A percentile compares a stretch with the other conserved stretches of the same genome.
These are phyloP conservation scores for Phytophthora europaea DNA, from an alignment of 352 stramenopile species.

Conservation along the genomic window DNA sequence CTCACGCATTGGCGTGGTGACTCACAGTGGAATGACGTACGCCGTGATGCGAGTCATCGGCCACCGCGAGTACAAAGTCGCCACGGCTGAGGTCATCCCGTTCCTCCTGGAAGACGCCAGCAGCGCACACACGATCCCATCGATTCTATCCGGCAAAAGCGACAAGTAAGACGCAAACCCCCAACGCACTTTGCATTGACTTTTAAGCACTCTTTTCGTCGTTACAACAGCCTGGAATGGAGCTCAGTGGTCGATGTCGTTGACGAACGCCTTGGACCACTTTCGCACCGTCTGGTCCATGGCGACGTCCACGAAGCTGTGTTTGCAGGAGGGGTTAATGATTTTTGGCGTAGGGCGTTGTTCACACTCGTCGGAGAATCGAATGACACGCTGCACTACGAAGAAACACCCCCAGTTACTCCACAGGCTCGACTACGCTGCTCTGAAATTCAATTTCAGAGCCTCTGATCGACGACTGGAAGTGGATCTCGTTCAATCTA, in stretches of 20 bases:
- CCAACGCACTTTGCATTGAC: not conserved
- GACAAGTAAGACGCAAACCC: conserved; percentile 7
- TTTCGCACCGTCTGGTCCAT: conserved; percentile 70
- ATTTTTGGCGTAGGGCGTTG: too few species aligned
- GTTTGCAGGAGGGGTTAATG: too few species aligned
- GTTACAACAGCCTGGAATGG: too few species aligned
- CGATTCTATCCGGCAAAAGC: conserved; percentile 11
- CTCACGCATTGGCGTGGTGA: conserved; percentile 29
- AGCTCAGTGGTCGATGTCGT: conserved; percentile 24
- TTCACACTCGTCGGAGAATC: too few species aligned
- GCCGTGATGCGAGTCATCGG: conserved; percentile 27
- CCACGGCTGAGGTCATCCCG: conserved; percentile 25
- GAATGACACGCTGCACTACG: too few species aligned
- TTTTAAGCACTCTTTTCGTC: not conserved
- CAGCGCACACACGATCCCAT: conserved; percentile 6
- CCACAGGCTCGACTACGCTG: too few species aligned
- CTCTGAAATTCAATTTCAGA: not conserved
- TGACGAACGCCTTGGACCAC: conserved; percentile 46
- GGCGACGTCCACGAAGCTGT: conserved; percentile 65
- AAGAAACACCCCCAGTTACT: too few species aligned
- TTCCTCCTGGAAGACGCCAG: conserved; percentile 38
- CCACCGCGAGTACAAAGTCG: conserved; percentile 28
- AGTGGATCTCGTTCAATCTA: not conserved
- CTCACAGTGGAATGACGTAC: conserved; percentile 28
- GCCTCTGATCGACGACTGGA: not conserved